phyloP scores from a whole-genome alignment of 2,329 filamentous ascomycete species.

The Trichoderma hamatum region DNA sequence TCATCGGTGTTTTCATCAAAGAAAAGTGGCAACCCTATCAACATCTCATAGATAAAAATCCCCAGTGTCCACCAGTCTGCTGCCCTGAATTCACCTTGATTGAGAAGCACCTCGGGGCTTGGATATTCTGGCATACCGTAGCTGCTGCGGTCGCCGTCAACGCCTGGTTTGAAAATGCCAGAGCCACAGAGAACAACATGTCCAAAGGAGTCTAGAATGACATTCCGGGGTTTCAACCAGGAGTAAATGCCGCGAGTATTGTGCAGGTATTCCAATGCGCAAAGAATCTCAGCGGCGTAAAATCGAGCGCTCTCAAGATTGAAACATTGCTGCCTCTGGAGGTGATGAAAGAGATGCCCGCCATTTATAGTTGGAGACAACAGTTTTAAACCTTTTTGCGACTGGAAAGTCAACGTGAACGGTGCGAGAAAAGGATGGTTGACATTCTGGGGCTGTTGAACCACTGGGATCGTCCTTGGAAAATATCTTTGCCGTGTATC shows the following conservation, averaged over 20 bases:
- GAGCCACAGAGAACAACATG: conserved; percentile 91
- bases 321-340: conserved; percentile 86
- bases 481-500: conserved; percentile 5
- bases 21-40: conserved; percentile 85
- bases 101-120: conserved; percentile 80
- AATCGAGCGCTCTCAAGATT: conserved; percentile 87
- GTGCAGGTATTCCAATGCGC: conserved; percentile 83
- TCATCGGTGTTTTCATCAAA: conserved; percentile 59
- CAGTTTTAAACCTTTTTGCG: conserved; percentile 47
- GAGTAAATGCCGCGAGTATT: conserved; percentile 89
- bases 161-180: conserved; percentile 85
- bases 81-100: conserved; percentile 85
- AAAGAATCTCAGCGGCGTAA: conserved; percentile 88
- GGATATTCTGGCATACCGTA: conserved; percentile 83
- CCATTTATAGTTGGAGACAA: conserved; percentile 87
- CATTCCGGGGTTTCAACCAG: conserved; percentile 70
- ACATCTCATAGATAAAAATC: conserved; percentile 88
- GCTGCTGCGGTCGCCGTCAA: conserved; percentile 81
- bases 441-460: conserved; percentile 42
- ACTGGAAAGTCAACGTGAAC: conserved; percentile 50
- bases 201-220: conserved; percentile 84
- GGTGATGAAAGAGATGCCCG: conserved; percentile 85
- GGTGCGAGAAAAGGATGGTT: conserved; percentile 94
- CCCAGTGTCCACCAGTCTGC: conserved; percentile 94
- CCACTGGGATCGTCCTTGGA: not conserved